Percentiles rank a stretch among this genome's conserved stretches.
Evolutionary conservation across 345 rosid genomes (phyloP).

Genomic region (Eucalyptus lansdowneana): DNA sequence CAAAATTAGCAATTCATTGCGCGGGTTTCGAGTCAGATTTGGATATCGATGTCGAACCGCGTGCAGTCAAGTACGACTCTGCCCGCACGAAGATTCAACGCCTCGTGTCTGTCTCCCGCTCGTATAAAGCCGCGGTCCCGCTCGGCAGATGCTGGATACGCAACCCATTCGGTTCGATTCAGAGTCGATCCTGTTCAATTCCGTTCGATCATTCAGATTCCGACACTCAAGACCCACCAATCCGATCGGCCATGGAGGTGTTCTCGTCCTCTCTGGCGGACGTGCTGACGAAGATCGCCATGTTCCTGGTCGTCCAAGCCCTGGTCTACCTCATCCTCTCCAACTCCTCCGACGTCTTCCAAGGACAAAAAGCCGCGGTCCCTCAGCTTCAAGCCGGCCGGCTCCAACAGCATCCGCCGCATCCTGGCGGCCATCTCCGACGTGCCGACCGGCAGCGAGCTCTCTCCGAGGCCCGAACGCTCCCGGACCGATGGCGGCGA

Average conservation of each 20-base stretch:
- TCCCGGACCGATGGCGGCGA: neutral
- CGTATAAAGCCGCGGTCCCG: neutral
- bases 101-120: neutral
- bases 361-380: constrained; percentile 18
- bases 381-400: constrained; percentile 29
- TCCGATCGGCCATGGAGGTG: neutral
- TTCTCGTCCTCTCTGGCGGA: neutral
- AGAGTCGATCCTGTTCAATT: neutral
- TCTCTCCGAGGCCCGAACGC: constrained; percentile 7
- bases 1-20: neutral
- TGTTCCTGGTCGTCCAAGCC: constrained; percentile 34
- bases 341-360: constrained; percentile 33
- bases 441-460: constrained; percentile 19
- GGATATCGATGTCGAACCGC: neutral
- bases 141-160: neutral
- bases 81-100: neutral
- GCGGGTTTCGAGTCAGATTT: neutral
- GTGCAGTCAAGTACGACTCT: neutral
- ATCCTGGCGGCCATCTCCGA: constrained; percentile 36
- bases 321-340: constrained; percentile 38
- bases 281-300: constrained; percentile 11
- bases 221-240: neutral
- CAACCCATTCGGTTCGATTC: neutral
- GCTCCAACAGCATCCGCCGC: constrained; percentile 32
- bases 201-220: neutral